phyloP scores from a whole-genome alignment of 1,139 yeast species.

The Suhomyces panamericanus region DNA sequence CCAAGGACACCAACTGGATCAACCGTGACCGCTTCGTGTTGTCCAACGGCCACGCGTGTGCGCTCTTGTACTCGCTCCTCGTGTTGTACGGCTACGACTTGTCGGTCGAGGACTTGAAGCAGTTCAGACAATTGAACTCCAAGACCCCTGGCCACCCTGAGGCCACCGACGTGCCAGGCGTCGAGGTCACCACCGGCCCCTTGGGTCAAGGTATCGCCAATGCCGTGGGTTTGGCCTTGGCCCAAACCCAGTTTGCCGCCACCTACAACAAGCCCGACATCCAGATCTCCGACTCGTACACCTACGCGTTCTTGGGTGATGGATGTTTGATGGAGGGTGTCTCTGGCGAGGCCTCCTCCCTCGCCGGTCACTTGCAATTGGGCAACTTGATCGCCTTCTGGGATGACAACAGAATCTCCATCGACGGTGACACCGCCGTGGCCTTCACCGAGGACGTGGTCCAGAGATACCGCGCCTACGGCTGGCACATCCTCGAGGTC shows the following conservation, averaged over 20 bases:
- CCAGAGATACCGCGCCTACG: constrained; percentile 86
- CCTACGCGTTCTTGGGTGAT: constrained; percentile 88
- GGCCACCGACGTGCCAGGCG: constrained; percentile 72
- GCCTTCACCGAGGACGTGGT: constrained; percentile 95
- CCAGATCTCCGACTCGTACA: constrained; percentile 69
- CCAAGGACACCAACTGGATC: constrained; percentile 88
- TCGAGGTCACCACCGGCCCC: constrained; percentile 98
- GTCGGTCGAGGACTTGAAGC: constrained; percentile 82
- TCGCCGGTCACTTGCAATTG: constrained; percentile 95
- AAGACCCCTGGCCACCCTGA: constrained; percentile 99
- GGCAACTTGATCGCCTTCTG: constrained; percentile 93
- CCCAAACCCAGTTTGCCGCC: constrained; percentile 90
- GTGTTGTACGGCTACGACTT: constrained; percentile 84
- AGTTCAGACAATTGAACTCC: constrained; percentile 87
- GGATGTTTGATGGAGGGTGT: constrained; percentile 99
- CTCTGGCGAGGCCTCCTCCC: constrained; percentile 87
- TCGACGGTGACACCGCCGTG: constrained; percentile 88
- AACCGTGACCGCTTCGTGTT: constrained; percentile 95
- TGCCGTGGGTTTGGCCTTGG: constrained; percentile 97
- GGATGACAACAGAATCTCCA: constrained; percentile 97
- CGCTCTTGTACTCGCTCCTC: constrained; percentile 81
- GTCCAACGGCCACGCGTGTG: constrained; percentile 97
- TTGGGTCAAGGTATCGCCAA: constrained; percentile 97
- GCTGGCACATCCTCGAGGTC: constrained; percentile 87
- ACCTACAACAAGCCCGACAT: constrained; percentile 88